These are phyloP conservation scores for Nemophila menziesii DNA, from an alignment of 257 asterid genomes.

Conservation along the genomic window DNA sequence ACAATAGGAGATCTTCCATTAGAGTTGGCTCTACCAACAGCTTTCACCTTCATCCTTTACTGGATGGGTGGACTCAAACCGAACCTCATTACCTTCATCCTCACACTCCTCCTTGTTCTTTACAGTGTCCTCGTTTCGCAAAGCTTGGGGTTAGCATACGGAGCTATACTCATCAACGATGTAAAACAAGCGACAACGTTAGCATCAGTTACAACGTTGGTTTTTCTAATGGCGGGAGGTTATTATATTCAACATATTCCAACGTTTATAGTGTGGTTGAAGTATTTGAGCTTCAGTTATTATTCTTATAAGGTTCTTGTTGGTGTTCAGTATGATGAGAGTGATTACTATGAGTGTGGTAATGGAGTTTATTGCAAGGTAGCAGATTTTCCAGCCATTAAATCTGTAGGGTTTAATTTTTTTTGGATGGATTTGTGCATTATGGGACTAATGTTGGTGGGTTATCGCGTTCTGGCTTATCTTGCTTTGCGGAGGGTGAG, in stretches of 20 bases:
- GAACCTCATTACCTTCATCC: conserved; percentile 58
- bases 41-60: conserved; percentile 80
- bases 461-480: conserved; percentile 70
- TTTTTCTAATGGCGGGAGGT: conserved; percentile 91
- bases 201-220: conserved; percentile 86
- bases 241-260: conserved; percentile 91
- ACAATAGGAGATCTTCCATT: conserved; percentile 84
- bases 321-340: conserved; percentile 62
- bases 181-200: conserved; percentile 90
- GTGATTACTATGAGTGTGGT: conserved; percentile 66
- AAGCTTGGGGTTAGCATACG: conserved; percentile 77
- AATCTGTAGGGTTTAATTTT: conserved; percentile 59
- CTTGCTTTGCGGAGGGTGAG: conserved; percentile 62
- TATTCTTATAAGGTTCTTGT: conserved; percentile 77
- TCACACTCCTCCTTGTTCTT: conserved; percentile 74
- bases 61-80: conserved; percentile 99
- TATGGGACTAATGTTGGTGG: conserved; percentile 74
- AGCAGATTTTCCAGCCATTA: conserved; percentile 60
- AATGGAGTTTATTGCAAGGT: conserved; percentile 59
- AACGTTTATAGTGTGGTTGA: conserved; percentile 69
- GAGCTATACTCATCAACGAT: conserved; percentile 95
- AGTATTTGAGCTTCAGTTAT: conserved; percentile 82
- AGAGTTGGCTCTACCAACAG: conserved; percentile 88
- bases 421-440: conserved; percentile 53
- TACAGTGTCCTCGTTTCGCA: conserved; percentile 92